Evolutionary conservation across 352 stramenopile species (phyloP).

Genomic region (Globisporangium perplexum): DNA sequence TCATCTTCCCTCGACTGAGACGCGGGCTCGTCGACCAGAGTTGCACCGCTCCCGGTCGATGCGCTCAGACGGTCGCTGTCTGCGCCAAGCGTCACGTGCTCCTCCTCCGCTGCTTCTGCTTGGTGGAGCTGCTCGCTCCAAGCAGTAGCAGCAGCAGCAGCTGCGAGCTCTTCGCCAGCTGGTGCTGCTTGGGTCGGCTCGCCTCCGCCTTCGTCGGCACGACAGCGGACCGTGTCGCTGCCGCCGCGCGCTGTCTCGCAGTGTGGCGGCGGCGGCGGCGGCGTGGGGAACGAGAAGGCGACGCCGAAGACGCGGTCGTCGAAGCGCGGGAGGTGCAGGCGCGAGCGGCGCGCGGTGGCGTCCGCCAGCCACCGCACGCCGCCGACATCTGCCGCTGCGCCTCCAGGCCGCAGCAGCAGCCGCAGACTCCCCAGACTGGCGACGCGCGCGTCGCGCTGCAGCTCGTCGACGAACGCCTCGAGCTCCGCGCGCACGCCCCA

Average conservation of each 20-base stretch:
- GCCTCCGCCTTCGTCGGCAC: background rate
- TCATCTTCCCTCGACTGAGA: background rate
- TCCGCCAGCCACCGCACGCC: slow-evolving; percentile 19
- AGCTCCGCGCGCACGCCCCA: slow-evolving; percentile 39
- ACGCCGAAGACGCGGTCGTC: slow-evolving; percentile 36
- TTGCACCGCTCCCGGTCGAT: too few species aligned
- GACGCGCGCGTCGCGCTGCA: slow-evolving; percentile 29
- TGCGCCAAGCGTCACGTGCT: background rate
- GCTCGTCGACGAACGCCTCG: slow-evolving; percentile 29
- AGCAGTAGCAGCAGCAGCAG: background rate
- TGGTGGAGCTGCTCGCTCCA: background rate
- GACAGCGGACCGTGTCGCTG: background rate
- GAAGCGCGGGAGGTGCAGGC: slow-evolving; percentile 37
- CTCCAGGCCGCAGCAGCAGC: slow-evolving; percentile 25
- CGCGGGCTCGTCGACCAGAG: background rate
- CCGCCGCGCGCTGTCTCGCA: background rate
- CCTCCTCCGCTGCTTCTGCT: slow-evolving; percentile 9
- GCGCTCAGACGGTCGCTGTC: too few species aligned
- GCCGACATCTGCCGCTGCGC: background rate
- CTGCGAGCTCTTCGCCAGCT: background rate
- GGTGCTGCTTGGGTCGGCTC: slow-evolving; percentile 3
- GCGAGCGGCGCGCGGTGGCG: slow-evolving; percentile 10
- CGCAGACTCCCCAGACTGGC: too few species aligned
- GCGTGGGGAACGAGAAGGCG: slow-evolving; percentile 18
- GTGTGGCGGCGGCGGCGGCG: background rate